A percentile compares a stretch with the other conserved stretches of the same genome.
Conservation (phyloP, 1,284 basidiomycete species). For the Volvariella volvacea region DNA sequence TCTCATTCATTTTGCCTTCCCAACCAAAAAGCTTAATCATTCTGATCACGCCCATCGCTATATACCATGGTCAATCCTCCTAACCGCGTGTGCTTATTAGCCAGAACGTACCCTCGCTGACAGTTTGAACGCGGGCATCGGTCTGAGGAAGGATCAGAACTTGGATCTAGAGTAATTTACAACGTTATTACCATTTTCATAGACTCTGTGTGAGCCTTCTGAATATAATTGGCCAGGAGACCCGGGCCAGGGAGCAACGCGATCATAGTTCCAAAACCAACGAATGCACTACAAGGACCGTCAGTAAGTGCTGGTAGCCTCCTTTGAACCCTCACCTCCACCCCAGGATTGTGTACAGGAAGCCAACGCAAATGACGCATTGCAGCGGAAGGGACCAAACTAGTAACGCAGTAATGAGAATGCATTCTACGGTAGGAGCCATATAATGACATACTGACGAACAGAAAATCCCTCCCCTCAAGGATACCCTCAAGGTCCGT, state of each 20-base stretch:
- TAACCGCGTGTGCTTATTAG: conserved; percentile 2
- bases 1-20: conserved; percentile 50
- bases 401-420: too few species aligned
- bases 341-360: conserved; percentile 21
- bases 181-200: too few species aligned
- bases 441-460: too few species aligned
- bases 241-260: conserved; percentile 43
- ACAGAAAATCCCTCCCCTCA: conserved; percentile 32
- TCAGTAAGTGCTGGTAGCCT: too few species aligned
- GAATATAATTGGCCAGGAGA: conserved; percentile 21
- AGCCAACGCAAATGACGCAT: conserved; percentile 20
- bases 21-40: conserved; percentile 73
- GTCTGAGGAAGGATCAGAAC: conserved; percentile 28
- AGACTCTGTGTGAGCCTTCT: too few species aligned
- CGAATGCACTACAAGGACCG: conserved; percentile 30
- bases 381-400: conserved; percentile 37
- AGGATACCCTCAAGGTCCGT: conserved; percentile 36
- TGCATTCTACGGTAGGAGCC: too few species aligned
- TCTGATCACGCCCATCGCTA: conserved; percentile 43
- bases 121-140: conserved; percentile 40
- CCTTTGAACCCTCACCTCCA: conserved; percentile 23
- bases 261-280: conserved; percentile 47
- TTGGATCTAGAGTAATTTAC: too few species aligned
- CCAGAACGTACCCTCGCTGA: conserved; percentile 35
- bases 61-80: conserved; percentile 1